These are phyloP conservation scores for Tricholomella constricta DNA, from an alignment of 768 basidiomycete species.

Conservation along the genomic window DNA sequence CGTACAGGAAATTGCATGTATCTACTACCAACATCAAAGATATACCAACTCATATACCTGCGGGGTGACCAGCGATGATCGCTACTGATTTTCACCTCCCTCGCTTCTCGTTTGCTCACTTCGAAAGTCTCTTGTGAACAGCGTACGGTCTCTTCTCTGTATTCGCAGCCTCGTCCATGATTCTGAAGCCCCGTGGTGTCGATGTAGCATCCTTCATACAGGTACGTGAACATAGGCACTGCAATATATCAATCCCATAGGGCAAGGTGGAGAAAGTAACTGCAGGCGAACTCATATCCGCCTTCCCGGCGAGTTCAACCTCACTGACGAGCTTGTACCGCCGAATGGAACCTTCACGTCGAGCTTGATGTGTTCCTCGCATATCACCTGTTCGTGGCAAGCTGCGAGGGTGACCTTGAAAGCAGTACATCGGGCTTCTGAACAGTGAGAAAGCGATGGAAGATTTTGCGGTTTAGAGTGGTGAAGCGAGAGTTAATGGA, in stretches of 20 bases:
- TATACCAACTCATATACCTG: not conserved
- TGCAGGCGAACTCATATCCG: not conserved
- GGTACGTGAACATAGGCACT: not conserved
- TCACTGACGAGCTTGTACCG: slow-evolving; percentile 25
- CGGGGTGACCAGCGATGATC: no score
- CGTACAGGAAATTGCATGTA: not conserved
- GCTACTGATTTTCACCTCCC: not conserved
- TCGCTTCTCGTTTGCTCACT: not conserved
- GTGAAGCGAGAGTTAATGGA: slow-evolving; percentile 25
- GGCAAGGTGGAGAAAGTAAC: slow-evolving; percentile 8
- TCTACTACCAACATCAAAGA: not conserved
- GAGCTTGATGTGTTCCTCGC: slow-evolving; percentile 28
- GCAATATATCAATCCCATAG: slow-evolving; percentile 20
- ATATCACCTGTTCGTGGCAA: slow-evolving; percentile 33
- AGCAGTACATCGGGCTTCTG: slow-evolving; percentile 14
- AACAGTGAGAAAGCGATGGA: slow-evolving; percentile 17
- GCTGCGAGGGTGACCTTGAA: slow-evolving; percentile 20
- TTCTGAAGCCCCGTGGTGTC: slow-evolving; percentile 11
- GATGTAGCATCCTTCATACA: slow-evolving; percentile 8
- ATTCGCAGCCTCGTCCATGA: not conserved
- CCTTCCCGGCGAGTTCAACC: slow-evolving; percentile 14
- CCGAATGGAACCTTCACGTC: slow-evolving; percentile 28
- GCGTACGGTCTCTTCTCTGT: slow-evolving; percentile 11
- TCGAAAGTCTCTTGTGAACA: slow-evolving; percentile 13
- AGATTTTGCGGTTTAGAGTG: slow-evolving; percentile 27